Base-by-base conservation (phyloP, 148 eudicot genomes). In the Nepenthes mirabilis region DNA sequence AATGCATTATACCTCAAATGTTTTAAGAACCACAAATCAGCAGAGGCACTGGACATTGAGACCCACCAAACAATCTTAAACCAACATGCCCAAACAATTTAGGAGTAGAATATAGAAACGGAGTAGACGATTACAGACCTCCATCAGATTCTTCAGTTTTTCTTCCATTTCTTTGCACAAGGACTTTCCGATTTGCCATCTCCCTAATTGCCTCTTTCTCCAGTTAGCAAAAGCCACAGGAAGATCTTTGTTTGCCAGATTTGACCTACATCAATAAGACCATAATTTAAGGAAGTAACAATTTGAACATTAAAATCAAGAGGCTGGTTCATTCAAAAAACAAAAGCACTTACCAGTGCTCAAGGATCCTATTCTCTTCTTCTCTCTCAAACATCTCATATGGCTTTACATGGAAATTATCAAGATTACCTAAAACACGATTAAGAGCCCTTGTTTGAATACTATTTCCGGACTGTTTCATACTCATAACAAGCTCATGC, bases 371-470 rank as follows among this genome's bases (percentile, higher is more conserved):
- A 68, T 77, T 78, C 43, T 71, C 69, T 75, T 86, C 99, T 76
- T 93, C 99, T 74, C 89, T 87, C 76, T 80, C 97, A 78, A 86
- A 93, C 75, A 81, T 75, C 72, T 76, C 83, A 74, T 79, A 93
- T 32, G 98, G 98, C 70, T 78, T 88, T 23, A 93, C 83, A 71
- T 73, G 74, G 65, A 81, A 83, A 47, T 77, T 64, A 48, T 73
- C 78, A 58, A 86, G 72, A 70, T 81, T 77, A 47, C 99, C 99
- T 6, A 93, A 78, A 68, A 89, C 88, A 74, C 74, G 84, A 72
- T 76, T 80, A n/a, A 93, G 84, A 73, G 86, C 72, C 80, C 71
- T 86, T 9, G 85, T 75, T 64, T 82, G 90, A 62, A 86, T 80
- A 68, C 87, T 84, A 63, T 77, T 77, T 55, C 95, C 74, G 68